Base-by-base conservation (phyloP, 2,329 filamentous ascomycete species). In the Aspergillus aculeatus region DNA sequence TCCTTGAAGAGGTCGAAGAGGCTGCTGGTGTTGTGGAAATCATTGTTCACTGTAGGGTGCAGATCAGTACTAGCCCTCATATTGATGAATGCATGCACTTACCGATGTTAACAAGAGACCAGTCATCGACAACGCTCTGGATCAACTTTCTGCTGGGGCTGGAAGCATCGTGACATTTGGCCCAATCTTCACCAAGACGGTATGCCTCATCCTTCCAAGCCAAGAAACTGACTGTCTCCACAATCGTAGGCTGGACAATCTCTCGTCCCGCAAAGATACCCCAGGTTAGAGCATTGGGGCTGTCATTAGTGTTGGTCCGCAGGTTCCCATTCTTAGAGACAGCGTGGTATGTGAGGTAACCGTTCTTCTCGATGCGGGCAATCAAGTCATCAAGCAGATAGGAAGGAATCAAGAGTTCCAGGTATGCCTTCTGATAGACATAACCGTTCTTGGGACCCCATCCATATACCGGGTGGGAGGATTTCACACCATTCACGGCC, bases 181-280 rank as follows among this genome's bases (percentile, higher is more conserved):
- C 91, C 95, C 95, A 99, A 72, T 99, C 93, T 59, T 89, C 84
- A 57, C 95, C 95, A 10, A 99, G 84, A 62, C 91, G 87, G 82
- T 92, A 99, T 16, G 96, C 96, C 78, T 99, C 95, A 68, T 99
- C 95, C 78, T 96, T 96, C 95, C 95, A 99, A 2, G 95, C 95
- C 56, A 99, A 82, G 84, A 99, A 99, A 75, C 91, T 96, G 74
- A 99, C 89, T 19, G 91, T 96, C 80, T 99, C 95, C 55, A 99
- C 95, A 69, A 99, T 97, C n/a, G 95, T 99, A 14, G 95, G 95
- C 77, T 99, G 95, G n/a, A 99, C 93, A 72, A 99, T 97, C 77
- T 99, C 95, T 76, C 98, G 96, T 60, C 95, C 95, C 0, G 95
- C 94, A 81, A 98, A 99, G 35, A 99, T 96, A 77, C 95, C 95